phyloP scores from a whole-genome alignment of 2,329 filamentous ascomycete genomes.

The Ceratocystis smalleyi region DNA sequence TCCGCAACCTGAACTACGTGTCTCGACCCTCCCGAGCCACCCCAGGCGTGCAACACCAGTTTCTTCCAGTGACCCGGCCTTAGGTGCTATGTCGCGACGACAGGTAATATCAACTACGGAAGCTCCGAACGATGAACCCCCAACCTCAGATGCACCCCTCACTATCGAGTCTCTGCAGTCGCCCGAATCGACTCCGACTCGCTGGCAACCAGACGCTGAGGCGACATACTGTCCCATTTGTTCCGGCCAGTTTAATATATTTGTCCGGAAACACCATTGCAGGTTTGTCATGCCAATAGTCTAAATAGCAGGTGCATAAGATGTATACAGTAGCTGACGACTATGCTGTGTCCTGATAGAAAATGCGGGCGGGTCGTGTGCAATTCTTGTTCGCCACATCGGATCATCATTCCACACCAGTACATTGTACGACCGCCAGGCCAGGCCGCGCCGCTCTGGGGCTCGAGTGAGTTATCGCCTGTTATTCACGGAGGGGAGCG shows the following conservation, averaged over 20 bases:
- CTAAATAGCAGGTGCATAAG: too few relatives aligned
- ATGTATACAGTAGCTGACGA: neutral
- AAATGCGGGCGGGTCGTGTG: constrained; percentile 94
- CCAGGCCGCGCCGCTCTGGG: constrained; percentile 10
- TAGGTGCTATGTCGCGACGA: constrained; percentile 3
- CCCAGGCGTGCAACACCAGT: neutral
- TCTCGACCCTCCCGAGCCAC: neutral
- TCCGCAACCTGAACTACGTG: neutral
- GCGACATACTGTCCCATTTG: constrained; percentile 78
- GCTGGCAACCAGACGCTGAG: constrained; percentile 80
- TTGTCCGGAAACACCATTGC: constrained; percentile 86
- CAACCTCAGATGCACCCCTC: neutral
- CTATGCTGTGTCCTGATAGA: constrained; percentile 26
- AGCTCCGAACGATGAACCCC: constrained; percentile 6
- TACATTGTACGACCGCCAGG: constrained; percentile 73
- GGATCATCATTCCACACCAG: constrained; percentile 84
- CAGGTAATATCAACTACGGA: neutral
- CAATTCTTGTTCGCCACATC: constrained; percentile 74
- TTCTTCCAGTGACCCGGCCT: neutral
- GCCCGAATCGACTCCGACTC: constrained; percentile 44
- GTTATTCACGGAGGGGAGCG: constrained; percentile 35
- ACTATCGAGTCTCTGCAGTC: neutral
- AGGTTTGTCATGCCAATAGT: constrained; percentile 35
- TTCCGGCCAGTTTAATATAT: constrained; percentile 60
- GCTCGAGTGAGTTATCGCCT: constrained; percentile 10